Percentiles rank a stretch among this genome's conserved stretches.
Evolutionary conservation across 257 asterid genomes (phyloP).

Genomic region (Solanum piurae): DNA sequence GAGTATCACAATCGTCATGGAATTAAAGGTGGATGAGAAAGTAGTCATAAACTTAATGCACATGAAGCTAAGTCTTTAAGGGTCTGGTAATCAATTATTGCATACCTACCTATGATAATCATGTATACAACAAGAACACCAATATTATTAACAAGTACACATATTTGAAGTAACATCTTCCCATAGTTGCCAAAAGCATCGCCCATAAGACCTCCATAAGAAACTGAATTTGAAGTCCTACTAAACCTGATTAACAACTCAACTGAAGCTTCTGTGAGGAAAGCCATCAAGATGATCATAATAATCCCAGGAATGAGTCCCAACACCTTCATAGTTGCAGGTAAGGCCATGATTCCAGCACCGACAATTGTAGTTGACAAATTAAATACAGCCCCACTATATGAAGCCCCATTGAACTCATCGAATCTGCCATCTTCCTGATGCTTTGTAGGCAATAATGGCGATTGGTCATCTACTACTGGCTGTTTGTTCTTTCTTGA

Average conservation of each 20-base stretch:
- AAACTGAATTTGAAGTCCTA: constrained; percentile 49
- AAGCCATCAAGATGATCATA: constrained; percentile 65
- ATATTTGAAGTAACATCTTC: constrained; percentile 55
- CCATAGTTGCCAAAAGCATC: constrained; percentile 68
- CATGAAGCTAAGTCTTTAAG: background rate
- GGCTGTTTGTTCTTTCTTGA: constrained; percentile 39
- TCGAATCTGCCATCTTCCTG: constrained; percentile 45
- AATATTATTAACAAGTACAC: constrained; percentile 55
- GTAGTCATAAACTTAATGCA: background rate
- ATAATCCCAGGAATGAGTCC: constrained; percentile 59
- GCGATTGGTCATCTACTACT: constrained; percentile 46
- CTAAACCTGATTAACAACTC: constrained; percentile 65
- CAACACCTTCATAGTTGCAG: constrained; percentile 75
- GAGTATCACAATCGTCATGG: background rate
- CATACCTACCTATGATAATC: constrained; percentile 65
- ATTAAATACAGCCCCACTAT: constrained; percentile 80
- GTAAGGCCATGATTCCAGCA: constrained; percentile 87
- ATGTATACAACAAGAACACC: constrained; percentile 83
- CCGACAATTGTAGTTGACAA: constrained; percentile 77
- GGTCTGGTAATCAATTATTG: background rate
- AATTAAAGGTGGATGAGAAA: background rate
- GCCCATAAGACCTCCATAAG: constrained; percentile 79
- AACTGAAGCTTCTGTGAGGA: constrained; percentile 69
- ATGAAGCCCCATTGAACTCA: constrained; percentile 81
- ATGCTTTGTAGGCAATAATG: constrained; percentile 51